phyloP scores from a whole-genome alignment of 345 rosid species.

The Gossypium sturtianum region DNA sequence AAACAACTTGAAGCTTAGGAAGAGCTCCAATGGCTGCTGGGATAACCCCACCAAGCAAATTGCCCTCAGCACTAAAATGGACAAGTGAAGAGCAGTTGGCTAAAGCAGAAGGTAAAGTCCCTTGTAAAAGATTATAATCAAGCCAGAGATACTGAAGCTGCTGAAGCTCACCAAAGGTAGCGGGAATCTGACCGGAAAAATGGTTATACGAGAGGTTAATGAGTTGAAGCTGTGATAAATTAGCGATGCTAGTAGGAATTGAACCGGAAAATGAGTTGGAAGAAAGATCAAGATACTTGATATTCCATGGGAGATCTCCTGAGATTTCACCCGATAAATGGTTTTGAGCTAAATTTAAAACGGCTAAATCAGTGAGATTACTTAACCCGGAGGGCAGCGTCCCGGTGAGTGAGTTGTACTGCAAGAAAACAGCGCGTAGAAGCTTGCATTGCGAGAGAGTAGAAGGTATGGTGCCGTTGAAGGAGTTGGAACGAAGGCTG shows the following conservation, averaged over 20 bases:
- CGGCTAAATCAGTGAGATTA: conserved; percentile 54
- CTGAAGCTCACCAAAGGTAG: conserved; percentile 55
- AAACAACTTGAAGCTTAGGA: conserved; percentile 57
- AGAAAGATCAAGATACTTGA: conserved; percentile 66
- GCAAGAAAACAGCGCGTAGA: conserved; percentile 64
- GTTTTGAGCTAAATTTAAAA: conserved; percentile 64
- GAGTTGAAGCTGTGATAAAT: conserved; percentile 58
- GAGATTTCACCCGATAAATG: conserved; percentile 63
- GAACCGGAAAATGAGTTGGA: conserved; percentile 67
- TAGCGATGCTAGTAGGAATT: conserved; percentile 44
- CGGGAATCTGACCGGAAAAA: conserved; percentile 70
- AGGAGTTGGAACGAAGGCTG: conserved; percentile 66
- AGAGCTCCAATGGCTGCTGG: conserved; percentile 72
- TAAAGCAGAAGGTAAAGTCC: conserved; percentile 75
- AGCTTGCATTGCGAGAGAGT: conserved; percentile 67
- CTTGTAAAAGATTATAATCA: conserved; percentile 56
- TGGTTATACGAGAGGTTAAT: conserved; percentile 75
- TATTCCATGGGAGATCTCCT: conserved; percentile 34
- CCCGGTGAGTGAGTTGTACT: conserved; percentile 90
- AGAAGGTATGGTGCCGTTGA: conserved; percentile 71
- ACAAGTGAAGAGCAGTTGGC: conserved; percentile 75
- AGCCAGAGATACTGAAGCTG: conserved; percentile 69
- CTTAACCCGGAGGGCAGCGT: conserved; percentile 46
- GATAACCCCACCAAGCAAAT: conserved; percentile 60
- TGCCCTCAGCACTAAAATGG: conserved; percentile 68